These are phyloP conservation scores for Rubus parviflorus DNA, from an alignment of 306 rosid species.

Conservation along the genomic window DNA sequence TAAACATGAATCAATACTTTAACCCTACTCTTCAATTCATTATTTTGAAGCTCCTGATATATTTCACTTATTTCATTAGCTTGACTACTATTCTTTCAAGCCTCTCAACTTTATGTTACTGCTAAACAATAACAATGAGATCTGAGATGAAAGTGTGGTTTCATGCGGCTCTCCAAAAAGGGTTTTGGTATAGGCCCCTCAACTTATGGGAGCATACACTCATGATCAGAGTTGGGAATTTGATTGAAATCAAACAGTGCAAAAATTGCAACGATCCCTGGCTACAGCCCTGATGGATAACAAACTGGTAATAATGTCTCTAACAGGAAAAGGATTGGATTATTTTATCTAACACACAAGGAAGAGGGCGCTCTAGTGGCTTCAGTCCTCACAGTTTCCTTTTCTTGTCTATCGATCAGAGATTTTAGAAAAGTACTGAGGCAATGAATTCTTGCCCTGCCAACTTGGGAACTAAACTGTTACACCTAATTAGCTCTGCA, in stretches of 20 bases:
- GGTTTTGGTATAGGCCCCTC: neutral
- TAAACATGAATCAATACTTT: neutral
- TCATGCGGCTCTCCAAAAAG: neutral
- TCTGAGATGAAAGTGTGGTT: neutral
- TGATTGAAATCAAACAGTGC: neutral
- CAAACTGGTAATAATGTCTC: too few relatives aligned
- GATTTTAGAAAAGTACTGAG: neutral
- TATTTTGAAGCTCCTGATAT: neutral
- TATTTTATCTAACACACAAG: too few relatives aligned
- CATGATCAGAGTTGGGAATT: neutral
- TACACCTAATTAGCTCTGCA: neutral
- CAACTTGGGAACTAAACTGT: neutral
- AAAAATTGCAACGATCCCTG: neutral
- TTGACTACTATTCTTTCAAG: neutral
- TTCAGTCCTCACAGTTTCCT: neutral
- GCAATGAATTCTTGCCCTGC: neutral
- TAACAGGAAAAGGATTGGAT: too few relatives aligned
- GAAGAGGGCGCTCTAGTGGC: neutral
- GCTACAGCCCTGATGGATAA: neutral
- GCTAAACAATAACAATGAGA: neutral
- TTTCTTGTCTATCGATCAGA: neutral
- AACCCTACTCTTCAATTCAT: neutral
- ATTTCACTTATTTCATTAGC: neutral
- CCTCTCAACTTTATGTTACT: neutral
- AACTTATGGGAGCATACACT: neutral